Percentiles rank a stretch among this genome's conserved stretches.
phyloP scores from a whole-genome alignment of 2,329 filamentous ascomycete genomes.

The Aspergillus sp. region DNA sequence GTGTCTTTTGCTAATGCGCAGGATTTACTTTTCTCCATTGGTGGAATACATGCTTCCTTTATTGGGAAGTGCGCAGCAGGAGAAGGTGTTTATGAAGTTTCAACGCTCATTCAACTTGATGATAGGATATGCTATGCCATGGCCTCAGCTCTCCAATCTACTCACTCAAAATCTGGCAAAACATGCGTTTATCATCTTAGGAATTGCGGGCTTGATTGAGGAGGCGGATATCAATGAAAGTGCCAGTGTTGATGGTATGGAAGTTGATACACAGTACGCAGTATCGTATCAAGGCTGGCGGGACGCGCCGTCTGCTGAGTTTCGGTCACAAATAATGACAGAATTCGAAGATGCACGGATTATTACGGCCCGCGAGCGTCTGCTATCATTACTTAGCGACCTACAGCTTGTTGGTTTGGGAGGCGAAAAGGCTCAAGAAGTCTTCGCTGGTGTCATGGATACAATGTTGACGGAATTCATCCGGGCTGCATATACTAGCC shows the following conservation, averaged over 20 bases:
- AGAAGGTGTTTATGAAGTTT: slow-evolving; percentile 36
- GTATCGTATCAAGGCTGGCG: slow-evolving; percentile 41
- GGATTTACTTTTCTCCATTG: slow-evolving; percentile 39
- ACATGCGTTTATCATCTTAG: slow-evolving; percentile 44
- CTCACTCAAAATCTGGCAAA: slow-evolving; percentile 47
- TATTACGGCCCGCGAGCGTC: slow-evolving; percentile 31
- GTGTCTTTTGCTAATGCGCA: slow-evolving; percentile 36
- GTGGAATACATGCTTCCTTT: slow-evolving; percentile 34
- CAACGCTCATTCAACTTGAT: slow-evolving; percentile 47
- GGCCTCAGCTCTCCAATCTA: slow-evolving; percentile 42
- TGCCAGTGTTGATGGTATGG: slow-evolving; percentile 33
- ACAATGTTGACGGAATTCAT: slow-evolving; percentile 58
- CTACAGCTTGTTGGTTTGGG: slow-evolving; percentile 57
- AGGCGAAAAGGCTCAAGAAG: slow-evolving; percentile 54
- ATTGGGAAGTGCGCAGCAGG: slow-evolving; percentile 26
- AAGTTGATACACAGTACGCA: slow-evolving; percentile 36
- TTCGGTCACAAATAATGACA: slow-evolving; percentile 33
- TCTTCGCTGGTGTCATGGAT: slow-evolving; percentile 60
- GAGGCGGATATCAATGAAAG: slow-evolving; percentile 19
- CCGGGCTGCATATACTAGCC: slow-evolving; percentile 55
- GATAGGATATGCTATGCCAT: slow-evolving; percentile 49
- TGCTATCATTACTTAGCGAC: slow-evolving; percentile 43
- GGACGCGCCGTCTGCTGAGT: slow-evolving; percentile 29
- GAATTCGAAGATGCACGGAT: slow-evolving; percentile 31
- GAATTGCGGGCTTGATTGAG: slow-evolving; percentile 33